Conservation (phyloP, 345 rosid species). For the Ceriops zippeliana region DNA sequence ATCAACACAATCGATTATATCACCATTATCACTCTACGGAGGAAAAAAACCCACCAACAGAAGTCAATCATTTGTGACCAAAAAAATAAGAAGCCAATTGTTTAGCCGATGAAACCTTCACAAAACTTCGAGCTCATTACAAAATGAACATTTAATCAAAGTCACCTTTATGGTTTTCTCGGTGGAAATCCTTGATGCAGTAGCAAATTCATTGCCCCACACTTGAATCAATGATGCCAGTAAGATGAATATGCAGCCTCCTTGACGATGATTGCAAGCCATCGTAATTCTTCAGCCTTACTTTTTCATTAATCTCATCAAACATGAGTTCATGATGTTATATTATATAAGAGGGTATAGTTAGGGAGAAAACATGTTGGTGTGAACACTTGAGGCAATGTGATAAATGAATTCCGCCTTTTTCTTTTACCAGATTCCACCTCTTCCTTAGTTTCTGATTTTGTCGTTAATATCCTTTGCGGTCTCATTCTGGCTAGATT, state of each 20-base stretch:
- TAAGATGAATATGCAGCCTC: not conserved
- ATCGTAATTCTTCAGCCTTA: too few species aligned
- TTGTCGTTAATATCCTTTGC: too few species aligned
- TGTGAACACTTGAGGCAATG: too few species aligned
- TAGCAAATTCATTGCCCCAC: not conserved
- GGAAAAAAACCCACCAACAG: not conserved
- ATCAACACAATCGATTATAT: constrained; percentile 26
- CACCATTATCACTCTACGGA: constrained; percentile 4
- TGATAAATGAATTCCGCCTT: too few species aligned
- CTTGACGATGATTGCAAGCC: not conserved
- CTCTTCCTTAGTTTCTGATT: too few species aligned
- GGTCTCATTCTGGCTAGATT: too few species aligned
- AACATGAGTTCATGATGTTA: too few species aligned
- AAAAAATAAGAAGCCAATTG: too few species aligned
- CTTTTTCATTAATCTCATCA: too few species aligned
- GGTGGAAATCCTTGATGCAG: not conserved
- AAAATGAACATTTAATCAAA: not conserved
- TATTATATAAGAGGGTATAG: too few species aligned
- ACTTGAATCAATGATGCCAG: not conserved
- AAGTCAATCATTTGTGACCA: not conserved
- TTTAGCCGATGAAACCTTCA: not conserved
- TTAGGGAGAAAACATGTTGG: too few species aligned
- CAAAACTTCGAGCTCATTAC: not conserved
- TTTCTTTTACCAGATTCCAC: too few species aligned
- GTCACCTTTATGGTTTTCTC: not conserved